These are phyloP conservation scores for Salvia hispanica DNA, from an alignment of 257 asterid genomes.

Conservation along the genomic window DNA sequence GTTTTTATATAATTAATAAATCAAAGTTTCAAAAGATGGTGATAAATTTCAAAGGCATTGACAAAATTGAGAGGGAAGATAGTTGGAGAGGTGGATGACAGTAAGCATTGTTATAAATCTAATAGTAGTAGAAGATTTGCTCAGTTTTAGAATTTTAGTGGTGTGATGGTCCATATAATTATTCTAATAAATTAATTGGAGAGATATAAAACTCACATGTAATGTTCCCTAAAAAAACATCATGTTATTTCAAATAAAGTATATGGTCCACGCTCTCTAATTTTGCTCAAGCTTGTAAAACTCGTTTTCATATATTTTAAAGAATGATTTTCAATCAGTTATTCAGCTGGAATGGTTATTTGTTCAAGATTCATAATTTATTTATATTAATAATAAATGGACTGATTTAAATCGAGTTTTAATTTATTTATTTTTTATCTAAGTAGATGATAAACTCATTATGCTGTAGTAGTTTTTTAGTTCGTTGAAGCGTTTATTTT, in stretches of 20 bases:
- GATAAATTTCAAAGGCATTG: slow-evolving; percentile 23
- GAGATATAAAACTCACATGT: slow-evolving; percentile 34
- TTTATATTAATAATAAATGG: too few species aligned
- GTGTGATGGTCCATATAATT: slow-evolving; percentile 26
- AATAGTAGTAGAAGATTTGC: too few species aligned
- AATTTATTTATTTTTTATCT: too few species aligned
- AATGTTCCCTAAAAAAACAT: slow-evolving; percentile 25
- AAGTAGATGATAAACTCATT: too few species aligned
- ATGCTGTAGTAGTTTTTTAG: too few species aligned
- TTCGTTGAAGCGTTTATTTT: too few species aligned
- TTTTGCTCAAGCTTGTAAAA: not conserved
- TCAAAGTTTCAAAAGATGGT: slow-evolving; percentile 10
- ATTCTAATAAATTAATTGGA: slow-evolving; percentile 23
- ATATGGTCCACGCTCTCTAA: slow-evolving; percentile 25
- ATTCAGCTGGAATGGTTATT: too few species aligned
- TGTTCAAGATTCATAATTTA: too few species aligned
- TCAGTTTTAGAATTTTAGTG: not conserved
- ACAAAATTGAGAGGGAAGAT: slow-evolving; percentile 9
- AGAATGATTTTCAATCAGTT: too few species aligned
- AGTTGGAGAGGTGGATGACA: slow-evolving; percentile 13
- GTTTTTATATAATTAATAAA: not conserved
- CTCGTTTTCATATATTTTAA: too few species aligned
- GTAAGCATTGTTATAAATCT: not conserved
- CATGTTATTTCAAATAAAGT: slow-evolving; percentile 29
- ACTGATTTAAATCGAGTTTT: too few species aligned